These are phyloP conservation scores for Triadica sebifera DNA, from an alignment of 345 rosid species.

Conservation along the genomic window DNA sequence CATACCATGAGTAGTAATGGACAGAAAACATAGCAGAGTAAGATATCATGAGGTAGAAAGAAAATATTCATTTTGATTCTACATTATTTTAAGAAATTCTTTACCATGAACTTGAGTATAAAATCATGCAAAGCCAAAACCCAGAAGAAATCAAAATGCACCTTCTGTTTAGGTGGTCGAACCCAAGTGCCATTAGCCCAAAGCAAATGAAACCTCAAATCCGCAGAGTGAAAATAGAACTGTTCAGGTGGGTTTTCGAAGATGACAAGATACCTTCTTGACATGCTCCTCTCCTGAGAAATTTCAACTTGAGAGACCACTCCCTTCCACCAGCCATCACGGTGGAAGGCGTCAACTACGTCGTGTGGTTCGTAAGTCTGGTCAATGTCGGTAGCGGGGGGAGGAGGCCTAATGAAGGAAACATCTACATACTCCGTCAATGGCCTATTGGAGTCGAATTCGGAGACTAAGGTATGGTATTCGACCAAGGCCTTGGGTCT, in stretches of 20 bases:
- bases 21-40: neutral
- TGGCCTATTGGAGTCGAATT: too few relatives aligned
- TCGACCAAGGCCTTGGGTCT: too few relatives aligned
- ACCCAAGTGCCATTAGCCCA: conserved; percentile 25
- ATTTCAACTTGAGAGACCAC: neutral
- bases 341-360: conserved; percentile 6
- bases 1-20: neutral
- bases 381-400: neutral
- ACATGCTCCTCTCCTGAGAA: neutral
- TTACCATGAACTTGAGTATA: neutral
- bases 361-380: neutral
- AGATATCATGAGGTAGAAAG: neutral
- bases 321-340: conserved; percentile 11
- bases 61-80: neutral
- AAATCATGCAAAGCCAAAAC: neutral
- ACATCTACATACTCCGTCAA: too few relatives aligned
- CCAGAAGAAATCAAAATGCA: neutral
- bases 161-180: conserved; percentile 15
- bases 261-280: neutral
- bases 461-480: too few relatives aligned
- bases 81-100: neutral
- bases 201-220: conserved; percentile 24
- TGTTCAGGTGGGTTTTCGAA: conserved; percentile 25
- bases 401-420: neutral
- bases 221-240: neutral